Evolutionary conservation across 2,329 filamentous ascomycete species (phyloP).

Genomic region (Nannizziopsis arthrosporioides): DNA sequence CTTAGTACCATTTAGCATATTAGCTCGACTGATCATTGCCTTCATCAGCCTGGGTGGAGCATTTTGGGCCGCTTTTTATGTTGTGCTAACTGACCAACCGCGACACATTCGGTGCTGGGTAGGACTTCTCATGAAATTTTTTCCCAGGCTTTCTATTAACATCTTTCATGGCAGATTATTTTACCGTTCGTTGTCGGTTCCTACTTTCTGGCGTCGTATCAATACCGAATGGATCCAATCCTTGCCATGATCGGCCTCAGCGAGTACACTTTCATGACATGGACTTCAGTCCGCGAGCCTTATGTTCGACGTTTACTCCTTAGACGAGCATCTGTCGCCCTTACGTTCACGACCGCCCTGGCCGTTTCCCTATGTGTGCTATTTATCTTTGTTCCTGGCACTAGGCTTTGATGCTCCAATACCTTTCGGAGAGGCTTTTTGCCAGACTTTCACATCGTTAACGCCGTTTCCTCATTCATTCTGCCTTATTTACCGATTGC

Average conservation of each 20-base stretch:
- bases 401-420: conserved; percentile 14
- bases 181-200: conserved; percentile 84
- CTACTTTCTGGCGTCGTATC: conserved; percentile 80
- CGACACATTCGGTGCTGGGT: conserved; percentile 73
- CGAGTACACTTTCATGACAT: conserved; percentile 93
- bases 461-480: not conserved
- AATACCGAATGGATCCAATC: conserved; percentile 88
- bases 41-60: conserved; percentile 77
- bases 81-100: conserved; percentile 77
- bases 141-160: conserved; percentile 17
- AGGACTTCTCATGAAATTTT: conserved; percentile 30
- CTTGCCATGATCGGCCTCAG: conserved; percentile 81
- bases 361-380: conserved; percentile 74
- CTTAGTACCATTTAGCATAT: conserved; percentile 78
- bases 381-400: conserved; percentile 92
- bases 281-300: conserved; percentile 75
- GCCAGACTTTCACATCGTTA: not conserved
- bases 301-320: conserved; percentile 78
- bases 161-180: conserved; percentile 46
- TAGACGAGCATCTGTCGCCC: conserved; percentile 70
- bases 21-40: conserved; percentile 74
- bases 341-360: conserved; percentile 61
- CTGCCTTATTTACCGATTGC: not conserved
- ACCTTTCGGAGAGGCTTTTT: not conserved
- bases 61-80: conserved; percentile 86